Base-by-base conservation (phyloP, 441 rosid species). In the Capsella rubella region DNA sequence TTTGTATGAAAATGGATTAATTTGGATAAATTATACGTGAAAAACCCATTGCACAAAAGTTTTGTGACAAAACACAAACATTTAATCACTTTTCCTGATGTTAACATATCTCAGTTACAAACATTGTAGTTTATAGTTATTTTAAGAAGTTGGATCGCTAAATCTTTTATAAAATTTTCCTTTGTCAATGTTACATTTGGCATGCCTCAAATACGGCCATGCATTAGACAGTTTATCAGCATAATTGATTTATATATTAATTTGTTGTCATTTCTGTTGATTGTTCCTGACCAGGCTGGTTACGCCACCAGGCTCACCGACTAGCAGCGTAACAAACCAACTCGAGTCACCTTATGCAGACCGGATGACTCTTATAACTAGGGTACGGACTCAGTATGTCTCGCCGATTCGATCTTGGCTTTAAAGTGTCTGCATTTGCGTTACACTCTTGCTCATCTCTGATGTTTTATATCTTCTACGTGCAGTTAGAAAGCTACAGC, bases 241-340 rank as follows among this genome's bases (percentile, higher is more conserved):
- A 37, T 50, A 45, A 31, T 50, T 9, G 34, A 43, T 6, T 18
- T 35, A 52, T 27, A 50, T 5, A 12, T 59, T 6, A 51, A 27
- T 59, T 6, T 42, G 27, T 57, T 55, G 40, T 40, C 7, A 0
- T 21, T 14, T 29, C 3, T 16, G 21, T 12, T 31, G 12, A 64
- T 64, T 39, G 9, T 78, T 47, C 54, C 13, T 4, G 42, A 39
- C 3, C 42, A 93, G 96, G 98, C 91, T 93, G 64, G 86, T 93
- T 67, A 86, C 97, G 60, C 97, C 98, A 47, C 98, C 98, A 14
- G 86, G 81, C 43, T 87, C 95, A 25, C 97, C 97, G 4, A 84
- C 56, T 69, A 87, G 72, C 73, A 63, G 56, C 52, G 50, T 55
- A 29, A 68, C 56, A 80, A 77, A 78, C 64, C 85, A 81, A 73